Percentiles rank a stretch among this genome's conserved stretches.
phyloP scores from a whole-genome alignment of 1,284 basidiomycete species.

The Irpex sp. region DNA sequence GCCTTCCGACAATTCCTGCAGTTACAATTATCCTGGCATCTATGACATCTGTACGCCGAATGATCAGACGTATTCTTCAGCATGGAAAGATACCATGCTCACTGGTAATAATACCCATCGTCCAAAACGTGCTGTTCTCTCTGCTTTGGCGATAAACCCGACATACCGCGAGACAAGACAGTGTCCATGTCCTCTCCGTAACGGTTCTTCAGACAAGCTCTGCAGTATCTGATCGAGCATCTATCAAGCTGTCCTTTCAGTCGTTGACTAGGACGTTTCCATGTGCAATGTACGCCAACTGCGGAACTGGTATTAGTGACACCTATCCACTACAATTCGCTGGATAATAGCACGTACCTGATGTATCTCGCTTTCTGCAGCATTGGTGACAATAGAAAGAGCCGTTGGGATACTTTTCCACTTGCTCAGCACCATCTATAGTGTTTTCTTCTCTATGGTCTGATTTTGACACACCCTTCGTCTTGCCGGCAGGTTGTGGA shows the following conservation, averaged over 20 bases:
- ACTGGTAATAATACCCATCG: conserved; percentile 53
- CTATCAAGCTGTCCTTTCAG: conserved; percentile 29
- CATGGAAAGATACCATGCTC: conserved; percentile 16
- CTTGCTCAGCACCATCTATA: conserved; percentile 8
- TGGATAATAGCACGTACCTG: conserved; percentile 32
- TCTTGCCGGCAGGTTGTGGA: conserved; percentile 6
- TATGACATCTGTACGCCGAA: conserved; percentile 51
- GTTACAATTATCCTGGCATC: conserved; percentile 62
- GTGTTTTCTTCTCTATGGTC: conserved; percentile 1
- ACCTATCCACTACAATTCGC: not conserved
- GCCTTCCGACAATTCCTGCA: conserved; percentile 61
- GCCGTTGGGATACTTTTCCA: conserved; percentile 32
- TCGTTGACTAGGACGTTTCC: conserved; percentile 21
- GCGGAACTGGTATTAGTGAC: conserved; percentile 3
- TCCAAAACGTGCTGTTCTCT: conserved; percentile 33
- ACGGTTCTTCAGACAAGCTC: conserved; percentile 59
- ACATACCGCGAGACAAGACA: conserved; percentile 33
- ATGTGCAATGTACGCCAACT: conserved; percentile 53
- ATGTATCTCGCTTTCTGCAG: conserved; percentile 50
- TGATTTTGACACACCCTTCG: not conserved
- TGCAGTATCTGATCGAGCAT: conserved; percentile 61
- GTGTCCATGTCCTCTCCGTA: conserved; percentile 52
- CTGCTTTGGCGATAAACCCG: conserved; percentile 18
- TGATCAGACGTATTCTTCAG: conserved; percentile 1
- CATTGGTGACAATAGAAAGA: conserved; percentile 69